These are phyloP conservation scores for Phytophthora gonapodyides DNA, from an alignment of 352 stramenopile species.

Conservation along the genomic window DNA sequence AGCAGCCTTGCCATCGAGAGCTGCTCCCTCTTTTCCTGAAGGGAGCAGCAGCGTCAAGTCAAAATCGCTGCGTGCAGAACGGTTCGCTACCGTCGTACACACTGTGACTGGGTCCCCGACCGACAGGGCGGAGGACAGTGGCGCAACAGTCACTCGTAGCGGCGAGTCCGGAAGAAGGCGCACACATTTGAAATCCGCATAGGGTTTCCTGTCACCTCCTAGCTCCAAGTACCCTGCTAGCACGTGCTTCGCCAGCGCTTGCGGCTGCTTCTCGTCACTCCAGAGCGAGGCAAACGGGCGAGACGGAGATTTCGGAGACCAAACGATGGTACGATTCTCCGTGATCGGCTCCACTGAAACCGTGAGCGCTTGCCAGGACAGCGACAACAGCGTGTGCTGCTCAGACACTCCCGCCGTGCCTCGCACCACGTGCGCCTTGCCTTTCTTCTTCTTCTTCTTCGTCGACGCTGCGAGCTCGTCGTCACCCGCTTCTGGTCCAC, in stretches of 20 bases:
- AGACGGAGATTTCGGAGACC: conserved; percentile 44
- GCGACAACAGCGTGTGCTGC: conserved; percentile 62
- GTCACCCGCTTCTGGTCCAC: conserved; percentile 11
- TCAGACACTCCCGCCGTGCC: conserved; percentile 8
- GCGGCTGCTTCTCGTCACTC: conserved; percentile 18
- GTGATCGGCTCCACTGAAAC: conserved; percentile 47
- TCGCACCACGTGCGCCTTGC: conserved; percentile 7
- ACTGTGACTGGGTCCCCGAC: conserved; percentile 26
- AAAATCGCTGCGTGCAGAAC: conserved; percentile 48
- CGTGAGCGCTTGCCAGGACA: conserved; percentile 56
- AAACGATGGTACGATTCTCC: conserved; percentile 72
- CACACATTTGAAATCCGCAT: conserved; percentile 37
- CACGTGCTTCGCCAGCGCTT: conserved; percentile 24
- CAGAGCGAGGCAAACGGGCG: conserved; percentile 11
- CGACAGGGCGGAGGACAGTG: conserved; percentile 26
- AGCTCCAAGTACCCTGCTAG: conserved; percentile 11
- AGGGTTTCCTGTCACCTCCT: conserved; percentile 6
- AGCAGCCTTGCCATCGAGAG: not conserved
- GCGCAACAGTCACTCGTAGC: conserved; percentile 50
- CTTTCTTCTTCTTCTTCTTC: conserved; percentile 29
- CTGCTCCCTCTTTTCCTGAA: conserved; percentile 5
- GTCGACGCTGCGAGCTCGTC: conserved; percentile 9
- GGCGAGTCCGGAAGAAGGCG: conserved; percentile 46
- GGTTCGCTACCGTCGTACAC: conserved; percentile 63
- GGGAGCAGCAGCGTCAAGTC: conserved; percentile 71